These are phyloP conservation scores for Eucalyptus caleyi DNA, from an alignment of 345 rosid species.

Conservation along the genomic window DNA sequence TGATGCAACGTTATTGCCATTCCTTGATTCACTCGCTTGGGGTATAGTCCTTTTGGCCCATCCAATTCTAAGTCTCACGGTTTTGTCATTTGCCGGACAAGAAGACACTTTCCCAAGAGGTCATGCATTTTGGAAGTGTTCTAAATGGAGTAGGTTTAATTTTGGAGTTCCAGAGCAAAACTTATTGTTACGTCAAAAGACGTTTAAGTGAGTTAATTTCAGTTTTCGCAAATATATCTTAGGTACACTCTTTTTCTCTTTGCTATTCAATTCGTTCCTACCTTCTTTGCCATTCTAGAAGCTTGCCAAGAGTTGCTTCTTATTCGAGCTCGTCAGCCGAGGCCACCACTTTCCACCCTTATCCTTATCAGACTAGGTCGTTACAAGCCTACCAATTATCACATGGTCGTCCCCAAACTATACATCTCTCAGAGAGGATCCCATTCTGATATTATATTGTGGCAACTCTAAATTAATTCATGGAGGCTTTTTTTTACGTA, in stretches of 20 bases:
- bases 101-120: background rate
- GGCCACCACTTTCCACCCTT: background rate
- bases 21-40: background rate
- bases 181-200: background rate
- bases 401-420: rapidly evolving
- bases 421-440: background rate
- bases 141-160: background rate
- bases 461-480: background rate
- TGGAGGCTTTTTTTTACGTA: rapidly evolving
- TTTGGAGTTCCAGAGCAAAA: background rate
- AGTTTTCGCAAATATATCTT: too few species aligned
- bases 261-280: background rate
- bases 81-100: too few species aligned
- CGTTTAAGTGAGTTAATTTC: rapidly evolving
- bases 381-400: background rate
- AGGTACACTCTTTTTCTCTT: rapidly evolving
- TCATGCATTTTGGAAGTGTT: background rate
- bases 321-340: rapidly evolving
- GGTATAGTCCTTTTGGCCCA: background rate
- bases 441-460: too few species aligned
- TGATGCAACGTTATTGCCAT: background rate
- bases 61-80: background rate
- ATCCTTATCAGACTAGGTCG: too few species aligned
- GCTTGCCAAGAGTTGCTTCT: background rate
- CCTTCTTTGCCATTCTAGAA: too few species aligned